phyloP scores from a whole-genome alignment of 495 filamentous ascomycete genomes.

The Hypoxylon cercidicola region DNA sequence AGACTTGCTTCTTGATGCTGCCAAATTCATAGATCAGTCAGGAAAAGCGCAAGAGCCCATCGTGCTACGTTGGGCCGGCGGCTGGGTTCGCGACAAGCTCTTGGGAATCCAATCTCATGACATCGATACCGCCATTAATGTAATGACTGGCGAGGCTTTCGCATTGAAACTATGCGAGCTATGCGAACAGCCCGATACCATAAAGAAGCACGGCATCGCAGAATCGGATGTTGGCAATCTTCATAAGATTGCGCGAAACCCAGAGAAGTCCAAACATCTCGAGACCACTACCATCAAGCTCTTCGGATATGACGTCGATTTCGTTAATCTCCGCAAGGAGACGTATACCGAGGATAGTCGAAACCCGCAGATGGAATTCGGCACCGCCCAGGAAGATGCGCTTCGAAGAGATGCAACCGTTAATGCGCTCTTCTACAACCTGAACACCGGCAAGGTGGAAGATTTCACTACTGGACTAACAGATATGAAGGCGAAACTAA shows the following conservation, averaged over 20 bases:
- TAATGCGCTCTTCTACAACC: conserved; percentile 96
- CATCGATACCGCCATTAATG: conserved; percentile 95
- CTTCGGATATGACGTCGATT: conserved; percentile 88
- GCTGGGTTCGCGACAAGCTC: conserved; percentile 99
- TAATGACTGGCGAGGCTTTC: conserved; percentile 91
- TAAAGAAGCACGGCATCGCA: conserved; percentile 56
- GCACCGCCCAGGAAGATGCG: conserved; percentile 90
- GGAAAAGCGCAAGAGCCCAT: conserved; percentile 59
- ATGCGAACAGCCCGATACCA: conserved; percentile 58
- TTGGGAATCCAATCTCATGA: conserved; percentile 83
- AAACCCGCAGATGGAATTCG: conserved; percentile 93
- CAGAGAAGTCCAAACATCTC: conserved; percentile 97
- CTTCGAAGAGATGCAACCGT: conserved; percentile 90
- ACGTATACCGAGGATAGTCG: conserved; percentile 86
- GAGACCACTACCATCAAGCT: conserved; percentile 90
- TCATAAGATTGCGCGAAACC: conserved; percentile 86
- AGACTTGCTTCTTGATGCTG: conserved; percentile 77
- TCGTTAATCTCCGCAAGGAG: conserved; percentile 95
- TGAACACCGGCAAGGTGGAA: conserved; percentile 79
- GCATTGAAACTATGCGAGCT: conserved; percentile 67
- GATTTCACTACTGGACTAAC: conserved; percentile 83
- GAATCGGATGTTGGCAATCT: conserved; percentile 69
- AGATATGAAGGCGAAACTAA: conserved; percentile 76
- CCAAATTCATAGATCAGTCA: conserved; percentile 71
- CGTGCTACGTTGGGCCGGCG: conserved; percentile 88